Base-by-base conservation (phyloP, 2,329 filamentous ascomycete species). In the Trichocomaceae sp. region DNA sequence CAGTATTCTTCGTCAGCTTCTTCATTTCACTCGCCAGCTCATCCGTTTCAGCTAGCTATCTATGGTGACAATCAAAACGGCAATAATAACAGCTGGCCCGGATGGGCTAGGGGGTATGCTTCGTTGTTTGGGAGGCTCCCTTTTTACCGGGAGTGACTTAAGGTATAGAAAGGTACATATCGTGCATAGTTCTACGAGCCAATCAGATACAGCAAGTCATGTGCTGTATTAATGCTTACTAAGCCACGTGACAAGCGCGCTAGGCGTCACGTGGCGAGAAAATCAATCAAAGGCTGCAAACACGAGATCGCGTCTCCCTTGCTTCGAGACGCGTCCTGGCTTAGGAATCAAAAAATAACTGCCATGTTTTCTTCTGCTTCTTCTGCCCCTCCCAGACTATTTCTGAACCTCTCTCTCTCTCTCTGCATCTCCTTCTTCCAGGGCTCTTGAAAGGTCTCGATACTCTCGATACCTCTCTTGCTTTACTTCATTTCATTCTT, bases 221-320 rank as follows among this genome's bases (percentile, higher is more conserved):
- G 33, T 54, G 44, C 26, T 2, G 23, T 23, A 33, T 37, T 15
- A 29, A 5, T 29, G 26, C 5, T 29, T 29, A 29, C 26, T 29
- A 10, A 29, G 26, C 5, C 31, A 35, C 47, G 42, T 41, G 53
- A 35, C 47, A 52, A 17, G 9, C 49, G 33, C 46, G 29, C 39
- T 45, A 50, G 41, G 20, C 15, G 22, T 29, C 31, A 23, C 45
- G 9, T 5, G 45, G 45, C 2, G 22, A 41, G 4, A 31, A 53
- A 47, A 53, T 46, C 45, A 53, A 47, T 56, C 26, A 49, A 57
- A 37, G 49, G 8, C 41, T 26, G 53, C 31, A 41, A 50, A 52
- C 48, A 52, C 56, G 53, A 58, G 52, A 50, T 57, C 48, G 52
- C 47, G 53, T 52, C 53, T 52, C 47, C 54, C 29, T 22, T 20